Evolutionary conservation across 257 asterid species (phyloP).

Genomic region (Forsythia viridissima): DNA sequence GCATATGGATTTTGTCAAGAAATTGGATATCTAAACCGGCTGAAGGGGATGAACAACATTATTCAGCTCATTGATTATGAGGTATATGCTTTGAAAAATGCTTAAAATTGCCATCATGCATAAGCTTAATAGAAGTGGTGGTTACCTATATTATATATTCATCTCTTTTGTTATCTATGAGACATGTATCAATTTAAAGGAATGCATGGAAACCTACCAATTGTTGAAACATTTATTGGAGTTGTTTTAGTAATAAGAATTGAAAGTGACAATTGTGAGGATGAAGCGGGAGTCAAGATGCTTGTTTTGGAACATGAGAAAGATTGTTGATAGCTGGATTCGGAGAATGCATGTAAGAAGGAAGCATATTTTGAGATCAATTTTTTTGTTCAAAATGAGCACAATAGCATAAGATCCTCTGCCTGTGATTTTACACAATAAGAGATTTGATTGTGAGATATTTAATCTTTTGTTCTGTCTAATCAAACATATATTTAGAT

Average conservation of each 20-base stretch:
- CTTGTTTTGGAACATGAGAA: background rate
- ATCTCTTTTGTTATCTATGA: background rate
- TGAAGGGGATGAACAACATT: conserved; percentile 83
- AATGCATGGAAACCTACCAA: background rate
- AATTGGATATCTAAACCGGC: conserved; percentile 71
- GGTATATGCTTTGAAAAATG: conserved; percentile 47
- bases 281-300: background rate
- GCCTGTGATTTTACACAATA: background rate
- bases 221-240: background rate
- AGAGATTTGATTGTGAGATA: background rate
- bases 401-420: background rate
- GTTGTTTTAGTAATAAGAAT: background rate
- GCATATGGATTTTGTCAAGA: conserved; percentile 98
- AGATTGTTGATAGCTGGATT: background rate
- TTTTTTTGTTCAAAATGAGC: background rate
- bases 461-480: background rate
- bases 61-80: conserved; percentile 93
- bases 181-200: background rate
- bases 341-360: background rate
- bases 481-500: conserved; percentile 4
- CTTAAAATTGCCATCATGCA: background rate
- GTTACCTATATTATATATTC: background rate
- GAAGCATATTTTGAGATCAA: background rate
- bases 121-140: background rate
- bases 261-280: background rate